Conservation (phyloP, 176 grass and related monocot species). For the Coix lacrymajobi region DNA sequence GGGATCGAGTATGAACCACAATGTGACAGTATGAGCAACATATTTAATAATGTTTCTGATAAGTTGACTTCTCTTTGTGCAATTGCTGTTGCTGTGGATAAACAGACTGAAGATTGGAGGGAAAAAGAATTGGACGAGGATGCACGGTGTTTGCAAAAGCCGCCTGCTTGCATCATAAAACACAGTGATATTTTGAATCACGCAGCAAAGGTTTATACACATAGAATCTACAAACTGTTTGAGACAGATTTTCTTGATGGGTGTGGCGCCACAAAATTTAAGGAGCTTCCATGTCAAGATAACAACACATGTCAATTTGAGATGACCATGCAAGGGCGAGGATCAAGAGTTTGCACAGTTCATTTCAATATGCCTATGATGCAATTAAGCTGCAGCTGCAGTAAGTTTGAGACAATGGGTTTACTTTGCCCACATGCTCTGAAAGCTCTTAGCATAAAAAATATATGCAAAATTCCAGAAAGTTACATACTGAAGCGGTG, state of each 20-base stretch:
- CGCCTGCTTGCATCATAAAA: conserved; percentile 57
- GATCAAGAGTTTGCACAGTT: conserved; percentile 57
- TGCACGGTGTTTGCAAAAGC: conserved; percentile 48
- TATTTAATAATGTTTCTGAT: conserved; percentile 56
- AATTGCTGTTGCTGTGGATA: conserved; percentile 47
- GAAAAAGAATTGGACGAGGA: conserved; percentile 80
- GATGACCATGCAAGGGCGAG: conserved; percentile 78
- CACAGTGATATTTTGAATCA: conserved; percentile 83
- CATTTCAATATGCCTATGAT: conserved; percentile 40
- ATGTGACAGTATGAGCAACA: conserved; percentile 63
- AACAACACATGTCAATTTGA: conserved; percentile 55
- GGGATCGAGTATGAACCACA: conserved; percentile 64
- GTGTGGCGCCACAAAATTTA: conserved; percentile 70
- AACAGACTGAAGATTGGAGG: conserved; percentile 56
- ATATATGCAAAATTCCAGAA: conserved; percentile 63
- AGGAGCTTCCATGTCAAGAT: conserved; percentile 42
- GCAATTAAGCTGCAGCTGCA: conserved; percentile 60
- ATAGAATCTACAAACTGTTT: conserved; percentile 83
- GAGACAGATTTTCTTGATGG: conserved; percentile 79
- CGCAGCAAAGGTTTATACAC: conserved; percentile 71
- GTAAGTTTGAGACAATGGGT: conserved; percentile 82
- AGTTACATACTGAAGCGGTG: conserved; percentile 76
- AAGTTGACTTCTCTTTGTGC: conserved; percentile 39
- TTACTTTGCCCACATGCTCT: conserved; percentile 74
- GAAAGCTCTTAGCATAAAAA: conserved; percentile 72